Conservation (phyloP, 805 yeast genomes). For the Saccharomycopsis fermentans region DNA sequence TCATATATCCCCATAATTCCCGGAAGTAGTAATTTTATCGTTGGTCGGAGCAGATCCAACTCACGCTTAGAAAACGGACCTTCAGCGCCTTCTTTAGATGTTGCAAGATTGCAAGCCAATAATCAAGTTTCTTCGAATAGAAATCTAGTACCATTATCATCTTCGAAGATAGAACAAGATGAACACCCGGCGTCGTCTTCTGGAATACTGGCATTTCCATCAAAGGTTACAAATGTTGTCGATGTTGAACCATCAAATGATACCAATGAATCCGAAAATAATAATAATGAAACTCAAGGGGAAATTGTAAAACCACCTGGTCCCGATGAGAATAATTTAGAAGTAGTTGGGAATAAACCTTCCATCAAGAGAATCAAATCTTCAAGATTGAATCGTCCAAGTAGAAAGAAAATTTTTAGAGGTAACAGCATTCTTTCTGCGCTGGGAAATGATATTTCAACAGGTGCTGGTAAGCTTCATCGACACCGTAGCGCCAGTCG, state of each 20-base stretch:
- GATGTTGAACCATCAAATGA: not conserved
- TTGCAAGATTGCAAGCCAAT: not conserved
- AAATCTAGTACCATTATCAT: not conserved
- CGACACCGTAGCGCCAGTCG: not conserved
- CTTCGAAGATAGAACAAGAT: not conserved
- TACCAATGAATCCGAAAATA: not conserved
- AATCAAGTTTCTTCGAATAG: not conserved
- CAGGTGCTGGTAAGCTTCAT: not conserved
- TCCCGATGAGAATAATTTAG: not conserved
- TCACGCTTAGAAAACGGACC: not conserved
- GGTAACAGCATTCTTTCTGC: not conserved
- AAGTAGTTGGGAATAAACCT: not conserved
- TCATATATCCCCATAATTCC: not conserved
- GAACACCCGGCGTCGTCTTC: not conserved
- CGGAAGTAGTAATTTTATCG: not conserved
- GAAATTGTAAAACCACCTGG: not conserved
- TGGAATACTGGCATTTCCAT: not conserved
- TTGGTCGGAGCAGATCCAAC: not conserved
- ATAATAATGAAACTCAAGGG: not conserved
- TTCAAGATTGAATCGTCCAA: not conserved
- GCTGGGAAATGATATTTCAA: not conserved
- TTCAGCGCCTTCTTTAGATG: not conserved
- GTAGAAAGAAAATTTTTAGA: not conserved
- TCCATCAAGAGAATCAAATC: not conserved
- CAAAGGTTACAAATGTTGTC: not conserved